These are phyloP conservation scores for Lipomyces starkeyi DNA, from an alignment of 805 yeast species.

Conservation along the genomic window DNA sequence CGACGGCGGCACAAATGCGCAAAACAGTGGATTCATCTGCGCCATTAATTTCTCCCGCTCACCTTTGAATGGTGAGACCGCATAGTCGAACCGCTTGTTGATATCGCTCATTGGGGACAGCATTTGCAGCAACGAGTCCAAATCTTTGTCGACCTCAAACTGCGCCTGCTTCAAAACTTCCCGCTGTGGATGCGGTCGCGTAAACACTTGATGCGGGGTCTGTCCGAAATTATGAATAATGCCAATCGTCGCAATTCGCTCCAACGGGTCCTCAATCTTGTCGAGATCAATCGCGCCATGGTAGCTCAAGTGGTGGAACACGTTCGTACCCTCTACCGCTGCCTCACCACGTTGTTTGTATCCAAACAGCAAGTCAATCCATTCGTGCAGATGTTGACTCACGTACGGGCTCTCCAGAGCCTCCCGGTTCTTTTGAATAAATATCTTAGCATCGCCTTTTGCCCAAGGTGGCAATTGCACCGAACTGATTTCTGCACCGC, in stretches of 20 bases:
- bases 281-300: slow-evolving; percentile 84
- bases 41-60: slow-evolving; percentile 30
- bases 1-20: slow-evolving; percentile 33
- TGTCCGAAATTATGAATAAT: slow-evolving; percentile 92
- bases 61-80: slow-evolving; percentile 22
- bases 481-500: slow-evolving; percentile 59
- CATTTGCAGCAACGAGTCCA: slow-evolving; percentile 30
- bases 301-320: slow-evolving; percentile 83
- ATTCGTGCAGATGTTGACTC: slow-evolving; percentile 71
- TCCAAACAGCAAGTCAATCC: slow-evolving; percentile 90
- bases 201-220: slow-evolving; percentile 77
- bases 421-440: slow-evolving; percentile 75
- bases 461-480: slow-evolving; percentile 88
- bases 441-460: slow-evolving; percentile 71
- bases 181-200: slow-evolving; percentile 65
- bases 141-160: slow-evolving; percentile 29
- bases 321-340: slow-evolving; percentile 71
- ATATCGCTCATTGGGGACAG: slow-evolving; percentile 27
- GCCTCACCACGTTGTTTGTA: slow-evolving; percentile 73
- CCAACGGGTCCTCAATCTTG: slow-evolving; percentile 71
- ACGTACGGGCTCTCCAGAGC: slow-evolving; percentile 86
- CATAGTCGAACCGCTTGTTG: slow-evolving; percentile 20
- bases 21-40: slow-evolving; percentile 29
- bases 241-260: slow-evolving; percentile 77
- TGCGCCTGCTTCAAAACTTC: slow-evolving; percentile 42